A percentile compares a stretch with the other conserved stretches of the same genome.
These are phyloP conservation scores for Plasmopara viticola DNA, from an alignment of 352 stramenopile species.

Conservation along the genomic window DNA sequence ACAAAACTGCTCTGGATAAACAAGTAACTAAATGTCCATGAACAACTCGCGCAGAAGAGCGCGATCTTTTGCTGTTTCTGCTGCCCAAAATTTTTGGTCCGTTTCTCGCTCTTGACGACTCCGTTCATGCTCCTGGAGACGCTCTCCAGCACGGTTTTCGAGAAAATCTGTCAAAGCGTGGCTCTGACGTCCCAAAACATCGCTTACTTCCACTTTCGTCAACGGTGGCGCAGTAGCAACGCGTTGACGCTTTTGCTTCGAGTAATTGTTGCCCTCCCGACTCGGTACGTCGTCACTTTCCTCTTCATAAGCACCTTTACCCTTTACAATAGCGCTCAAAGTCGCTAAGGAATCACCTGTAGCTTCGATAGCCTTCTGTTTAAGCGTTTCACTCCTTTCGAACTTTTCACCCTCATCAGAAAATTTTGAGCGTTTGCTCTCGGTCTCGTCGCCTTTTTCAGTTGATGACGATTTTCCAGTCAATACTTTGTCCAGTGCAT, in stretches of 20 bases:
- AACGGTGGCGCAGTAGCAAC: constrained; percentile 2
- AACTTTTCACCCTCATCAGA: constrained; percentile 12
- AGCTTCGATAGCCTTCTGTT: constrained; percentile 1
- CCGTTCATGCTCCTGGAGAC: constrained; percentile 9
- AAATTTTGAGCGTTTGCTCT: not conserved
- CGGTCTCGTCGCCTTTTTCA: too few species aligned
- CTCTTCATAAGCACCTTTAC: not conserved
- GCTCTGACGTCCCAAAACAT: constrained; percentile 14
- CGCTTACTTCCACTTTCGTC: constrained; percentile 2
- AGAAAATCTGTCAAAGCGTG: constrained; percentile 10
- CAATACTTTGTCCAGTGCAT: constrained; percentile 7
- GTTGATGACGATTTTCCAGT: constrained; percentile 1
- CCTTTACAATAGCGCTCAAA: constrained; percentile 6
- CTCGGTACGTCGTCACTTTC: constrained; percentile 10
- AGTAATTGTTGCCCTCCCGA: not conserved
- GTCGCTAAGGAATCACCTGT: not conserved
- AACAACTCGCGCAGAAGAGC: constrained; percentile 18
- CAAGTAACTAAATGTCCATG: not conserved
- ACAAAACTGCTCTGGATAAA: too few species aligned
- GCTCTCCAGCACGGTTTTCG: constrained; percentile 11
- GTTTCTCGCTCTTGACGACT: constrained; percentile 15
- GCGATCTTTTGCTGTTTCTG: constrained; percentile 18
- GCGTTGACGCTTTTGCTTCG: constrained; percentile 9
- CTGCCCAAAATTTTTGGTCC: constrained; percentile 19
- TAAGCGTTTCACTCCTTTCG: constrained; percentile 2